A percentile compares a stretch with the other conserved stretches of the same genome.
Evolutionary conservation across 1,284 basidiomycete genomes (phyloP).

Genomic region (Dichomitus squalens): DNA sequence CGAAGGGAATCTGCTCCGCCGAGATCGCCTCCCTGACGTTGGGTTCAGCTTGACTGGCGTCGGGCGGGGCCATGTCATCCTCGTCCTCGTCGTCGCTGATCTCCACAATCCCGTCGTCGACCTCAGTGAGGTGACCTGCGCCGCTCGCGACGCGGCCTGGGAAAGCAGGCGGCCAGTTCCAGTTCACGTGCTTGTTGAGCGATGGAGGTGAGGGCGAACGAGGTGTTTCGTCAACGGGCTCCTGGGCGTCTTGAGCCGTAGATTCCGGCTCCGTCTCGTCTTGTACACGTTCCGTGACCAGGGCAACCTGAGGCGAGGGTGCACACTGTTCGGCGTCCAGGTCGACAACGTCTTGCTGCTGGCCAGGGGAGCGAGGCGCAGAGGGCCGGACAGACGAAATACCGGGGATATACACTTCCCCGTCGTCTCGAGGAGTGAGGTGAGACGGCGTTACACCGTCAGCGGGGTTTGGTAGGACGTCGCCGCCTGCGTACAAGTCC

Average conservation of each 20-base stretch:
- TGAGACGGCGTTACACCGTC: conserved; percentile 23
- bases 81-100: conserved; percentile 35
- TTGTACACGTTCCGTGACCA: not conserved
- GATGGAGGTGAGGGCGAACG: conserved; percentile 16
- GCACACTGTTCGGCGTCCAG: not conserved
- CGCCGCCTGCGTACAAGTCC: conserved; percentile 48
- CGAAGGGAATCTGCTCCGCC: not conserved
- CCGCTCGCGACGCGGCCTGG: conserved; percentile 30
- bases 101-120: conserved; percentile 23
- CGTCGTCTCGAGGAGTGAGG: conserved; percentile 25
- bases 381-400: not conserved
- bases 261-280: not conserved
- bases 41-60: not conserved
- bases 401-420: conserved; percentile 12
- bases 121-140: conserved; percentile 28
- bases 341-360: conserved; percentile 3
- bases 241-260: not conserved
- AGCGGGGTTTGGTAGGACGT: conserved; percentile 21
- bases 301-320: not conserved
- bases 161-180: conserved; percentile 43
- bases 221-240: not conserved
- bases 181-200: conserved; percentile 34
- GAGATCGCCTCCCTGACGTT: not conserved
- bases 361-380: not conserved
- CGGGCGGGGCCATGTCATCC: conserved; percentile 5